Percentiles rank a stretch among this genome's conserved stretches.
Conservation (phyloP, 352 stramenopile genomes). For the Peronospora destructor region DNA sequence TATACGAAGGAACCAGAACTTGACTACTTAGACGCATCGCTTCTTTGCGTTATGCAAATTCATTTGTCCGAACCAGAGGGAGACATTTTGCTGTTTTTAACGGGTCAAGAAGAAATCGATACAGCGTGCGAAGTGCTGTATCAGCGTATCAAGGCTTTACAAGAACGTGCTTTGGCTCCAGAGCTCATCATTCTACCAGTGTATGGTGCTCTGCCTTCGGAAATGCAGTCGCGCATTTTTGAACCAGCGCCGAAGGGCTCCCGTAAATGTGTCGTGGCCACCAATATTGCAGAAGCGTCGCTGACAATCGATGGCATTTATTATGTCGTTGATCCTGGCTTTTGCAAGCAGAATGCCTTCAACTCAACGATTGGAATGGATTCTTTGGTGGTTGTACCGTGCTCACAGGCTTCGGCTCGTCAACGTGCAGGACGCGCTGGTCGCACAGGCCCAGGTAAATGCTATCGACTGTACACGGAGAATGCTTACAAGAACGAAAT, state of each 20-base stretch:
- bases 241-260: slow-evolving; percentile 92
- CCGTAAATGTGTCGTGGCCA: slow-evolving; percentile 98
- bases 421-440: slow-evolving; percentile 96
- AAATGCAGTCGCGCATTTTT: slow-evolving; percentile 99
- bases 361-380: slow-evolving; percentile 99
- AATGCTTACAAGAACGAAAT: slow-evolving; percentile 97
- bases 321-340: slow-evolving; percentile 91
- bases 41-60: slow-evolving; percentile 99
- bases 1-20: slow-evolving; percentile 98
- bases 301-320: slow-evolving; percentile 99
- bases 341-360: slow-evolving; percentile 99
- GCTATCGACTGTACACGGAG: slow-evolving; percentile 99
- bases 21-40: slow-evolving; percentile 96
- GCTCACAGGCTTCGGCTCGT: slow-evolving; percentile 95
- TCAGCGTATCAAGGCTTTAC: slow-evolving; percentile 95
- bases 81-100: slow-evolving; percentile 99
- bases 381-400: slow-evolving; percentile 97
- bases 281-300: slow-evolving; percentile 99
- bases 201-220: slow-evolving; percentile 95
- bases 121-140: slow-evolving; percentile 97
- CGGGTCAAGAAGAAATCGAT: slow-evolving; percentile 99
- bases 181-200: slow-evolving; percentile 98
- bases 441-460: slow-evolving; percentile 97
- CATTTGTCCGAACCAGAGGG: slow-evolving; percentile 96
- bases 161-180: slow-evolving; percentile 88